These are phyloP conservation scores for Wallemia mellicola DNA, from an alignment of 1,284 basidiomycete genomes.

Conservation along the genomic window DNA sequence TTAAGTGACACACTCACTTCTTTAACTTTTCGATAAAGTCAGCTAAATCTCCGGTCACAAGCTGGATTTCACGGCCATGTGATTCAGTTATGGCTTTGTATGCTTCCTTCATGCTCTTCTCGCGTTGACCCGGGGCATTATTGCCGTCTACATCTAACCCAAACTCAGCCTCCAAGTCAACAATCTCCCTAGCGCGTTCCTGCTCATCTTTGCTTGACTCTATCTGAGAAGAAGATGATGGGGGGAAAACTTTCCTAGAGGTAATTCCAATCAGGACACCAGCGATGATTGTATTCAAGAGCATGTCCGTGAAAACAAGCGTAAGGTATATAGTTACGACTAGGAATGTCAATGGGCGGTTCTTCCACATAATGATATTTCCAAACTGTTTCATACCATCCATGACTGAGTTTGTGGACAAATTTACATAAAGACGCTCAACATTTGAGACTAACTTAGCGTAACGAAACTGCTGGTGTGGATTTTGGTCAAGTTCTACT, in stretches of 20 bases:
- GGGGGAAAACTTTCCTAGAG: background rate
- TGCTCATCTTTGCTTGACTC: background rate
- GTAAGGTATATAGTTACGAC: background rate
- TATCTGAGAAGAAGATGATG: background rate
- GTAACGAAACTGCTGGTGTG: background rate
- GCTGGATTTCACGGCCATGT: background rate
- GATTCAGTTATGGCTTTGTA: background rate
- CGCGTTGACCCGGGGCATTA: background rate
- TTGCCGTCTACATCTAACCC: background rate
- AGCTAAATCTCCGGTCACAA: background rate
- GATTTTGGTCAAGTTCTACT: background rate
- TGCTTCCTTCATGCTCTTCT: background rate
- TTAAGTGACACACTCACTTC: background rate
- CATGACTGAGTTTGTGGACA: background rate
- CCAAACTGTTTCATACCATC: background rate
- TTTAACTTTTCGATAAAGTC: constrained; percentile 1
- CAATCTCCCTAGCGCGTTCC: background rate
- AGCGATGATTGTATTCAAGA: background rate
- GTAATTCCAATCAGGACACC: background rate
- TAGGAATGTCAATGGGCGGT: background rate
- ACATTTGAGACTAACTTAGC: background rate
- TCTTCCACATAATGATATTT: background rate
- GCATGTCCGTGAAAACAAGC: background rate
- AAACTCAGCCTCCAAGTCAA: background rate
- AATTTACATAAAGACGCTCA: background rate